phyloP scores from a whole-genome alignment of 2,329 filamentous ascomycete species.

The Penicillium psychrosexuale region DNA sequence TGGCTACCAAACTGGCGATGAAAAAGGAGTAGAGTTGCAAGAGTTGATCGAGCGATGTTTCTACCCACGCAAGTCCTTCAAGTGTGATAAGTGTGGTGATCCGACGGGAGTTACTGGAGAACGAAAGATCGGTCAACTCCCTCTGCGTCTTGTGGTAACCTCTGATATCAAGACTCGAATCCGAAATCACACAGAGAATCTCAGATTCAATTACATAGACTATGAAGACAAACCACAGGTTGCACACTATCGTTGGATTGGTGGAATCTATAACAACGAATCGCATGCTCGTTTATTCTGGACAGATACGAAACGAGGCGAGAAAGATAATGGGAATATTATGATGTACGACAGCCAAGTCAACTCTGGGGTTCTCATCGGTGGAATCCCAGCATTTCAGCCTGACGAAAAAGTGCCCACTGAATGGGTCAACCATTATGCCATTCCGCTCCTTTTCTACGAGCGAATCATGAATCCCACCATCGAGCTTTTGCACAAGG shows the following conservation, averaged over 20 bases:
- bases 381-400: constrained; percentile 17
- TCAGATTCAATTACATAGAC: constrained; percentile 27
- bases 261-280: constrained; percentile 33
- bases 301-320: constrained; percentile 30
- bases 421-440: constrained; percentile 19
- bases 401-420: constrained; percentile 24
- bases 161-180: constrained; percentile 12
- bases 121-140: constrained; percentile 22
- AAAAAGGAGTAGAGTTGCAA: constrained; percentile 18
- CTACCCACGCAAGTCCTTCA: neutral
- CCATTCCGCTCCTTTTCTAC: constrained; percentile 34
- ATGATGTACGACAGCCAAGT: constrained; percentile 33
- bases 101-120: neutral
- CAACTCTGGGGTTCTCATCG: constrained; percentile 27
- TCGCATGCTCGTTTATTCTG: constrained; percentile 31
- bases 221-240: constrained; percentile 6
- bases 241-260: constrained; percentile 39
- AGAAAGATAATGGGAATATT: constrained; percentile 19
- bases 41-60: constrained; percentile 23
- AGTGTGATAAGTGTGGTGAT: constrained; percentile 12
- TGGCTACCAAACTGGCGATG: constrained; percentile 9
- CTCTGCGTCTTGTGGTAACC: constrained; percentile 31
- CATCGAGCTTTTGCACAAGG: constrained; percentile 14
- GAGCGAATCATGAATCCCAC: constrained; percentile 33
- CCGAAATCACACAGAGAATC: constrained; percentile 25